Percentiles rank a stretch among this genome's conserved stretches.
These are phyloP conservation scores for Candida montana DNA, from an alignment of 805 yeast species.

Conservation along the genomic window DNA sequence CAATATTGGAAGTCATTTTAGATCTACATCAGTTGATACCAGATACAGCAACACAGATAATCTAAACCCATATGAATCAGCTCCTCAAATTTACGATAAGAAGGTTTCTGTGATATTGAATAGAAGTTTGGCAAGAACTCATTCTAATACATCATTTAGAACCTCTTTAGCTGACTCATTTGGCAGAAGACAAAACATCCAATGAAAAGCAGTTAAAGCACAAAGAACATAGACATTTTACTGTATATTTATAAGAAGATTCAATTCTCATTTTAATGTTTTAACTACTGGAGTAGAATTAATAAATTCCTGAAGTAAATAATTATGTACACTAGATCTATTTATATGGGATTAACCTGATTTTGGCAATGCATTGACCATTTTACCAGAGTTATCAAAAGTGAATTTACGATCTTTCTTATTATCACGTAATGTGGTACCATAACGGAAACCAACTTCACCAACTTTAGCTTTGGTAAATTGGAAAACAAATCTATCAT, in stretches of 20 bases:
- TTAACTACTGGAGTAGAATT: no score
- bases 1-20: slow-evolving; percentile 30
- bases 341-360: slow-evolving; percentile 19
- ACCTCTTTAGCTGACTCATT: slow-evolving; percentile 69
- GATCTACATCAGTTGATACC: slow-evolving; percentile 56
- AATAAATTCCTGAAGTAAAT: no score
- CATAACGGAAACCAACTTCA: slow-evolving; percentile 85
- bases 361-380: slow-evolving; percentile 24
- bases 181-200: slow-evolving; percentile 26
- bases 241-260: no score
- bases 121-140: slow-evolving; percentile 65
- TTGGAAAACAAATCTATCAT: slow-evolving; percentile 65
- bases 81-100: slow-evolving; percentile 74
- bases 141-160: slow-evolving; percentile 73
- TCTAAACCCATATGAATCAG: slow-evolving; percentile 56
- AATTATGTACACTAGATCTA: slow-evolving; percentile 12
- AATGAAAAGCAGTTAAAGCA: background rate
- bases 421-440: slow-evolving; percentile 83
- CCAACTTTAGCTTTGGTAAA: slow-evolving; percentile 80
- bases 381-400: slow-evolving; percentile 63
- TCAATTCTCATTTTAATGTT: no score
- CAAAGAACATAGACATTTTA: background rate
- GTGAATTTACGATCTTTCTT: slow-evolving; percentile 77
- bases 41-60: slow-evolving; percentile 42
- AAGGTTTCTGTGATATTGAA: slow-evolving; percentile 73